A percentile compares a stretch with the other conserved stretches of the same genome.
phyloP scores from a whole-genome alignment of 257 asterid genomes.

The Phtheirospermum japonicum region DNA sequence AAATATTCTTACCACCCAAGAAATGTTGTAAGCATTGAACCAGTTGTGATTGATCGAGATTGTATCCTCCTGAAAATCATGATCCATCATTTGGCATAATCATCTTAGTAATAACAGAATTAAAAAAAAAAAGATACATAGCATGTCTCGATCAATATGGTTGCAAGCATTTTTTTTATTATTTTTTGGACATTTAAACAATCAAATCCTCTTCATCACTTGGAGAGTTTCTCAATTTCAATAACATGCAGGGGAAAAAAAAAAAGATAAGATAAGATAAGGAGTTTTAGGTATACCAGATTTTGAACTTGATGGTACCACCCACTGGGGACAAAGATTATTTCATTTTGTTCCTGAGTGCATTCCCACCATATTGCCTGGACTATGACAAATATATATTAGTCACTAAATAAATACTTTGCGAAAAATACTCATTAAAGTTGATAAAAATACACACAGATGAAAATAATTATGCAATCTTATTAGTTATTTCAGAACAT shows the following conservation, averaged over 20 bases:
- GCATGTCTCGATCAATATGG: neutral
- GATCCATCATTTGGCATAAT: slow-evolving; percentile 21
- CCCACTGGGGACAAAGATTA: slow-evolving; percentile 96
- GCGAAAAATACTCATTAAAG: slow-evolving; percentile 1
- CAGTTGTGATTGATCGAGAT: slow-evolving; percentile 96
- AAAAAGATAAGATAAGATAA: no score
- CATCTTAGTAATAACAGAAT: slow-evolving; percentile 6
- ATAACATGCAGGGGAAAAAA: no score
- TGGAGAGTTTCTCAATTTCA: no score
- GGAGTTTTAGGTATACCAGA: no score
- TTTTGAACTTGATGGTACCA: slow-evolving; percentile 99
- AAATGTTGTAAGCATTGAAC: slow-evolving; percentile 75
- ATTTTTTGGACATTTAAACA: no score
- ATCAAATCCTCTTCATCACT: no score
- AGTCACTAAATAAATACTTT: neutral
- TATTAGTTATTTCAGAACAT: slow-evolving; percentile 16
- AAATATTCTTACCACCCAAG: slow-evolving; percentile 71
- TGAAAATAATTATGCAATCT: slow-evolving; percentile 19
- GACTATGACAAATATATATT: slow-evolving; percentile 9
- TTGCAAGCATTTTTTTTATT: no score
- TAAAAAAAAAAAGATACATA: neutral
- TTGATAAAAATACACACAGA: slow-evolving; percentile 1
- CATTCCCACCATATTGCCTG: slow-evolving; percentile 93
- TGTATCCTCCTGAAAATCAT: slow-evolving; percentile 77
- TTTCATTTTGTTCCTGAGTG: slow-evolving; percentile 72